Evolutionary conservation across 768 basidiomycete species (phyloP).

Genomic region (Termitomyces titanicus): DNA sequence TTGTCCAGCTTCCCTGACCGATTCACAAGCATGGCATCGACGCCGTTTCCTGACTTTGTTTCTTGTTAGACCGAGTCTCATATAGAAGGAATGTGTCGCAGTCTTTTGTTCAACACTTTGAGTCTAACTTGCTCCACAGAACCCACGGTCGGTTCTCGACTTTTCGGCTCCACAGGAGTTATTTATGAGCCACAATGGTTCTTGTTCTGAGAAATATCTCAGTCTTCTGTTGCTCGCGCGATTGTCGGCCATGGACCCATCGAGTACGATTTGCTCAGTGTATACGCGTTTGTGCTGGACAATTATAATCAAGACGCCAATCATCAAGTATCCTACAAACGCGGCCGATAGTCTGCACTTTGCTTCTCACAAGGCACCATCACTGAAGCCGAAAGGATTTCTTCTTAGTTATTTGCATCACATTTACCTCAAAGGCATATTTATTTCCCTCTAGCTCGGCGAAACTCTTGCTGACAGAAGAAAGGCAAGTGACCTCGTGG

Average conservation of each 20-base stretch:
- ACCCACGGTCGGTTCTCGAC: not conserved
- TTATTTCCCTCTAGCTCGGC: not conserved
- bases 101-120: not conserved
- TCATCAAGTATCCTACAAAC: not conserved
- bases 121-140: not conserved
- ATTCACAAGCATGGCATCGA: not conserved
- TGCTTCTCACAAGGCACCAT: not conserved
- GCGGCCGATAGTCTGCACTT: not conserved
- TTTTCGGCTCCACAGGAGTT: not conserved
- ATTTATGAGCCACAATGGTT: not conserved
- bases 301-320: not conserved
- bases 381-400: not conserved
- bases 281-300: not conserved
- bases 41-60: not conserved
- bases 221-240: not conserved
- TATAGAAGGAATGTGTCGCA: not conserved
- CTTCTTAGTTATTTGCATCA: too few relatives aligned
- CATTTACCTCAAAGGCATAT: not conserved
- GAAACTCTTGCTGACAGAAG: not conserved
- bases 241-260: not conserved
- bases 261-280: not conserved
- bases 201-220: not conserved
- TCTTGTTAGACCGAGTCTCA: not conserved
- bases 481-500: not conserved
- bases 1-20: not conserved